A percentile compares a stretch with the other conserved stretches of the same genome.
phyloP scores from a whole-genome alignment of 169 alveolate species.

The Plasmodium inui region DNA sequence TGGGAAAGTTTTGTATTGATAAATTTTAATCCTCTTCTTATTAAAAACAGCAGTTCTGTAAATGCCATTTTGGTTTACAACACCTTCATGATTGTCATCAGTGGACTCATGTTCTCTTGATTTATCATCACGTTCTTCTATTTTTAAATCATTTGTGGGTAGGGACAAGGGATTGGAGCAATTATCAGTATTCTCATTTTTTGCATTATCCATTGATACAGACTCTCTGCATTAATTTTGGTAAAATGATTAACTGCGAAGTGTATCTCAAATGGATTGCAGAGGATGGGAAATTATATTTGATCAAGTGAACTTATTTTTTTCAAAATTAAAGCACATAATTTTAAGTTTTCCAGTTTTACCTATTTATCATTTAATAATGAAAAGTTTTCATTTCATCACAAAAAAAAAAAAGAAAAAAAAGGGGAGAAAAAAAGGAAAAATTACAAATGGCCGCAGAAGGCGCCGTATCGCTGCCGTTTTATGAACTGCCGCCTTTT shows the following conservation, averaged over 20 bases:
- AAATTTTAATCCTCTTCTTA: slow-evolving; percentile 43
- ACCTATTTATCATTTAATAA: background rate
- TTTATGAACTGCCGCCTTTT: background rate
- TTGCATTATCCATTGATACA: slow-evolving; percentile 29
- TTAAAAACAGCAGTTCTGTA: slow-evolving; percentile 42
- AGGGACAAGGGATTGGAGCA: slow-evolving; percentile 6
- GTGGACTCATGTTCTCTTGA: background rate
- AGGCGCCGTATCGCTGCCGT: background rate
- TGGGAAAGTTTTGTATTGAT: slow-evolving; percentile 67
- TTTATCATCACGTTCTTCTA: slow-evolving; percentile 29
- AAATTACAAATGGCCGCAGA: background rate
- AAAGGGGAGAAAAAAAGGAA: background rate
- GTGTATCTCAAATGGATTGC: background rate
- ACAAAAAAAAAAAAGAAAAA: slow-evolving; percentile 4
- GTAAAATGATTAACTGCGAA: slow-evolving; percentile 17
- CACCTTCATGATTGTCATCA: background rate
- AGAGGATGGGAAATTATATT: background rate
- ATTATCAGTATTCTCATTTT: slow-evolving; percentile 31
- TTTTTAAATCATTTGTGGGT: slow-evolving; percentile 37
- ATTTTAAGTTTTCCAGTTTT: slow-evolving; percentile 2
- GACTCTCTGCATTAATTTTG: slow-evolving; percentile 6
- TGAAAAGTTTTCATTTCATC: slow-evolving; percentile 1
- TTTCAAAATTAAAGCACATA: background rate
- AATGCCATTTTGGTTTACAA: slow-evolving; percentile 21
- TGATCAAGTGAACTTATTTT: background rate